Conservation (phyloP, 257 asterid species). For the Solanum megistacrolobum region DNA sequence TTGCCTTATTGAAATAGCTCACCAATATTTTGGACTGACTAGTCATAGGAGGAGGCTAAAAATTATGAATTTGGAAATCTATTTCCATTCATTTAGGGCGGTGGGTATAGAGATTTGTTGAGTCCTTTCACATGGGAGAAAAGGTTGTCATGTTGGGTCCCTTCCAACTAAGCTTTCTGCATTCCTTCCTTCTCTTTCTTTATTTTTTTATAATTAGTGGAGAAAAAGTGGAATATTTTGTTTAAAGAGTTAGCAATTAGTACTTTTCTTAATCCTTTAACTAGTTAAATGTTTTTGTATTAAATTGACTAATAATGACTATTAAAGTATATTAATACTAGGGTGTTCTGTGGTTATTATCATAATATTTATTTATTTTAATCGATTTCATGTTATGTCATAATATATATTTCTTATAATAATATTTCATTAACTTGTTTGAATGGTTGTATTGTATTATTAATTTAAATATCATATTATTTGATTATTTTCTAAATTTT, state of each 20-base stretch:
- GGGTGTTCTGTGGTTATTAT: neutral
- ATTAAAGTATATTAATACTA: neutral
- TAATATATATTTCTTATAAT: neutral
- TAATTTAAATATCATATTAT: too few relatives aligned
- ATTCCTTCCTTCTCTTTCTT: neutral
- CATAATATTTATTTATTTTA: neutral
- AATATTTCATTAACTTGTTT: neutral
- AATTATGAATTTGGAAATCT: neutral
- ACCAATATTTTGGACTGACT: slow-evolving; percentile 11
- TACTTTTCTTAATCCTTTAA: neutral
- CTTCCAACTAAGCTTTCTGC: slow-evolving; percentile 39
- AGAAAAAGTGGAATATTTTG: neutral
- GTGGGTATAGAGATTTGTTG: slow-evolving; percentile 8
- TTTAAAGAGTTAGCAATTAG: neutral
- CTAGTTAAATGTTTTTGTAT: neutral
- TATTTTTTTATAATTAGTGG: neutral
- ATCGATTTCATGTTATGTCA: neutral
- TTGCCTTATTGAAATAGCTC: neutral
- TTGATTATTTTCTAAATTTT: too few relatives aligned
- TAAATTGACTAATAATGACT: neutral
- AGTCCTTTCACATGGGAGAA: slow-evolving; percentile 43
- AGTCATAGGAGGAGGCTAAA: slow-evolving; percentile 2
- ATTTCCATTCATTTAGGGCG: slow-evolving; percentile 19
- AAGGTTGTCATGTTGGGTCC: slow-evolving; percentile 32
- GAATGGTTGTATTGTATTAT: too few relatives aligned